phyloP scores from a whole-genome alignment of 257 asterid species.

The Nicotiana benthamiana region DNA sequence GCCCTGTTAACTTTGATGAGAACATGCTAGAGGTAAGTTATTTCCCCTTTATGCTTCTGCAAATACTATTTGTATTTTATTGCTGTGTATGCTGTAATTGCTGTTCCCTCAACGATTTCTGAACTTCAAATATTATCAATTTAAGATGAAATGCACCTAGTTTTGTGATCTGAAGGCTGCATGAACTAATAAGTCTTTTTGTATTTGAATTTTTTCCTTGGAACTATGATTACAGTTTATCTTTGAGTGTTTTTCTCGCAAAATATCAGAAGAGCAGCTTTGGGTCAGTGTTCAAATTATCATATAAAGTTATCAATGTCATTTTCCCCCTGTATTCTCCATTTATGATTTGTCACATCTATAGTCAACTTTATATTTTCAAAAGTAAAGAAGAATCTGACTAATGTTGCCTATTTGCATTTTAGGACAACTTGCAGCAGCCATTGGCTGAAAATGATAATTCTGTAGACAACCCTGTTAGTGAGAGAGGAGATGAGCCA shows the following conservation, averaged over 20 bases:
- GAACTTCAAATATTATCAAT: not conserved
- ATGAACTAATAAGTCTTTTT: not conserved
- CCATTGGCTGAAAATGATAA: constrained; percentile 15
- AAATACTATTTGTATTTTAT: not conserved
- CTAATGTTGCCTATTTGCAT: not conserved
- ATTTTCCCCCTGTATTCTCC: not conserved
- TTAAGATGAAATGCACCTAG: not conserved
- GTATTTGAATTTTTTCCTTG: not conserved
- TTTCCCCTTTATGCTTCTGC: not conserved
- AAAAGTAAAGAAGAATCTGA: not conserved
- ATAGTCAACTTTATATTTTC: not conserved
- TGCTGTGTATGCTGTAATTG: not conserved
- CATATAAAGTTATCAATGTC: not conserved
- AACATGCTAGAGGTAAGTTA: constrained; percentile 59
- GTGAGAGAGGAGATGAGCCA: constrained; percentile 39
- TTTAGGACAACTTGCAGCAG: constrained; percentile 39
- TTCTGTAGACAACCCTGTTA: not conserved
- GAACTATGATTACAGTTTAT: not conserved
- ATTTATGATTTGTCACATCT: constrained; percentile 2
- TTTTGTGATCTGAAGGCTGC: not conserved
- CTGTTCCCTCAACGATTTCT: not conserved
- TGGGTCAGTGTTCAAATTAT: not conserved
- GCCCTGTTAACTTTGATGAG: constrained; percentile 60
- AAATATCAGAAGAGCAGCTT: not conserved
- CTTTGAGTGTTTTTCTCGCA: not conserved